Evolutionary conservation across 306 rosid genomes (phyloP), one percentile per base, ranked within the genome.

Genomic region (Vigna radiata): DNA sequence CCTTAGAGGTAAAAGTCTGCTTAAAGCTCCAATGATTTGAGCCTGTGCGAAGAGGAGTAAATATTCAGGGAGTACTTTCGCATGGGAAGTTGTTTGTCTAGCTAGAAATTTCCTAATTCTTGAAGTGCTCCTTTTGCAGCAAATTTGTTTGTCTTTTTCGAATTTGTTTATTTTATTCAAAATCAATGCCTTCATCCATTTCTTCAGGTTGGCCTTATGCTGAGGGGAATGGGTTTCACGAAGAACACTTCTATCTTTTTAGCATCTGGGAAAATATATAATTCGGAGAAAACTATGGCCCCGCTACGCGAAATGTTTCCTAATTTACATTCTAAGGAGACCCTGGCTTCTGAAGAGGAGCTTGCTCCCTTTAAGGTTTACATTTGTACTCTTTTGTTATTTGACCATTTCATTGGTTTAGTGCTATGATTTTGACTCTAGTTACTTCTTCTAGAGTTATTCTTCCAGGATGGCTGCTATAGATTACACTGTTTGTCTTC

Each of bases 401-500:
- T 56, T 12, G n/a, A 67, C 59, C 23, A 18, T 56, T 82, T 43
- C 66, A 75, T 17, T 70, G 67, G 50, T 81, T 50, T 33, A 9
- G 31, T 52, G 73, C 64, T 50, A 36, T 66, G 82, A 60, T 86
- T 82, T 85, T 90, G 79, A 89, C 89, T 68, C 19, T 7, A 70
- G 83, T 76, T 89, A 31, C 79, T 83, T 72, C 72, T 85, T 65
- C 83, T 84, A 95, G 98, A 90, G 83, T 77, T 95, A 73, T 88
- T 95, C 99, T 78, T 95, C 99, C 85, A 88, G 99, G 91, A 95
- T 95, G 99, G 99, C 99, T 82, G 97, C 99, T 54, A 85, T 92
- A 81, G 99, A 95, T 83, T 95, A 95, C 85, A 92, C 97, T 27
- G 99, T 95, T 82, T 95, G 99, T 80, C 97, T 95, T 73, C 97